Percentiles rank a stretch among this genome's conserved stretches.
Evolutionary conservation across 2,329 filamentous ascomycete genomes (phyloP).

Genomic region (Hypoxylon sp.): DNA sequence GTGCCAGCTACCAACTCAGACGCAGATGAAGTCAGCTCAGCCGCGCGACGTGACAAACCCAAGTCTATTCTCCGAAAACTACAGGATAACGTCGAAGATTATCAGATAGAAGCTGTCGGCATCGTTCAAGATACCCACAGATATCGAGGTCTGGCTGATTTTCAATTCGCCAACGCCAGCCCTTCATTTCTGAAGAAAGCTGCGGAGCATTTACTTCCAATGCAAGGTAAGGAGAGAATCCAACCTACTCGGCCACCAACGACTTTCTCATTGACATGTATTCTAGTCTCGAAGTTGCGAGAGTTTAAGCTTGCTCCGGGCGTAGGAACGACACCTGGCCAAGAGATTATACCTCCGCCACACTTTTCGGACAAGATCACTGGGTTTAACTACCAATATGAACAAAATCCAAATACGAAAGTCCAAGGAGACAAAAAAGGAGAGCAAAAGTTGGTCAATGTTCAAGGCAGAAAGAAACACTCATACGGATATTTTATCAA

Average conservation of each 20-base stretch:
- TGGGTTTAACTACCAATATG: slow-evolving; percentile 82
- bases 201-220: slow-evolving; percentile 73
- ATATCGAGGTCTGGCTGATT: slow-evolving; percentile 86
- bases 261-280: slow-evolving; percentile 28
- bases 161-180: slow-evolving; percentile 77
- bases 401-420: slow-evolving; percentile 82
- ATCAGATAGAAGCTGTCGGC: slow-evolving; percentile 75
- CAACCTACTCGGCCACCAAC: background rate
- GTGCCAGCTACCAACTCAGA: slow-evolving; percentile 28
- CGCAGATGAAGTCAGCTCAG: slow-evolving; percentile 50
- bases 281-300: slow-evolving; percentile 60
- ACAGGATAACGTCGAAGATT: slow-evolving; percentile 73
- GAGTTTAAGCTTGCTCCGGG: slow-evolving; percentile 73
- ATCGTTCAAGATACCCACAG: slow-evolving; percentile 82
- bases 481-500: slow-evolving; percentile 67
- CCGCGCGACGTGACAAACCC: slow-evolving; percentile 61
- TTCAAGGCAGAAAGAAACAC: slow-evolving; percentile 63
- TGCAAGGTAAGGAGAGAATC: slow-evolving; percentile 64
- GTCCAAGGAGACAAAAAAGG: slow-evolving; percentile 66
- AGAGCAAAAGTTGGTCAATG: slow-evolving; percentile 63
- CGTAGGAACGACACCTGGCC: slow-evolving; percentile 65
- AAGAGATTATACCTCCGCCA: slow-evolving; percentile 81
- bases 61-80: slow-evolving; percentile 67
- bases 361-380: slow-evolving; percentile 78
- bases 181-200: slow-evolving; percentile 77